These are phyloP conservation scores for Amauroascus niger DNA, from an alignment of 2,329 filamentous ascomycete genomes.

Conservation along the genomic window DNA sequence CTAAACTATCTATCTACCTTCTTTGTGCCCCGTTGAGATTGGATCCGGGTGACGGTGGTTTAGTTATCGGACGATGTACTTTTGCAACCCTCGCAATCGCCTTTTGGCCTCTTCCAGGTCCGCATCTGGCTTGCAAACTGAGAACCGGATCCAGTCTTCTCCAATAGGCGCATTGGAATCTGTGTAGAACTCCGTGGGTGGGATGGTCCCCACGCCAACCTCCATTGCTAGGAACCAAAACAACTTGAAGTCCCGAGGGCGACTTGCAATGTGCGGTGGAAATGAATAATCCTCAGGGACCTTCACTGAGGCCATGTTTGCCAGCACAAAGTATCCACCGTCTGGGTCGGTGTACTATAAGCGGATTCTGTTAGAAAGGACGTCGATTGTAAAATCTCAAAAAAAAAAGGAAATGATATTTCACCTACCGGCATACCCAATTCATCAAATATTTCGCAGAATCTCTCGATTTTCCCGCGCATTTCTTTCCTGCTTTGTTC, in stretches of 20 bases:
- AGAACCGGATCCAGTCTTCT: slow-evolving; percentile 88
- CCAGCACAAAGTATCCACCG: slow-evolving; percentile 94
- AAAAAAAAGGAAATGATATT: neutral
- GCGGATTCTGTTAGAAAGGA: neutral
- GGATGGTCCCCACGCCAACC: slow-evolving; percentile 88
- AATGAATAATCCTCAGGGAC: slow-evolving; percentile 78
- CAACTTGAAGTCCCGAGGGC: slow-evolving; percentile 88
- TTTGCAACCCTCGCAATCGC: slow-evolving; percentile 60
- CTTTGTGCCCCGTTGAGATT: no score
- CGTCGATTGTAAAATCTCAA: neutral
- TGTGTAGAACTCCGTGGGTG: slow-evolving; percentile 95
- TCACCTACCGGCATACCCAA: slow-evolving; percentile 52
- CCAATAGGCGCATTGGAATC: slow-evolving; percentile 71
- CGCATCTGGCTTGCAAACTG: slow-evolving; percentile 89
- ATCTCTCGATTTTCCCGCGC: slow-evolving; percentile 76
- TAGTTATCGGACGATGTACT: slow-evolving; percentile 50
- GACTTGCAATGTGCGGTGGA: slow-evolving; percentile 73
- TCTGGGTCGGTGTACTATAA: slow-evolving; percentile 73
- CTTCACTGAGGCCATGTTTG: slow-evolving; percentile 81
- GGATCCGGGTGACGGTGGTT: neutral
- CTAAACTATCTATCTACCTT: no score
- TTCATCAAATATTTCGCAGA: slow-evolving; percentile 73
- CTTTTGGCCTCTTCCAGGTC: slow-evolving; percentile 72
- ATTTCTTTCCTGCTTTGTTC: slow-evolving; percentile 72
- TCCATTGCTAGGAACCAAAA: slow-evolving; percentile 96